These are phyloP conservation scores for Populus deltoides DNA, from an alignment of 345 rosid genomes.

Conservation along the genomic window DNA sequence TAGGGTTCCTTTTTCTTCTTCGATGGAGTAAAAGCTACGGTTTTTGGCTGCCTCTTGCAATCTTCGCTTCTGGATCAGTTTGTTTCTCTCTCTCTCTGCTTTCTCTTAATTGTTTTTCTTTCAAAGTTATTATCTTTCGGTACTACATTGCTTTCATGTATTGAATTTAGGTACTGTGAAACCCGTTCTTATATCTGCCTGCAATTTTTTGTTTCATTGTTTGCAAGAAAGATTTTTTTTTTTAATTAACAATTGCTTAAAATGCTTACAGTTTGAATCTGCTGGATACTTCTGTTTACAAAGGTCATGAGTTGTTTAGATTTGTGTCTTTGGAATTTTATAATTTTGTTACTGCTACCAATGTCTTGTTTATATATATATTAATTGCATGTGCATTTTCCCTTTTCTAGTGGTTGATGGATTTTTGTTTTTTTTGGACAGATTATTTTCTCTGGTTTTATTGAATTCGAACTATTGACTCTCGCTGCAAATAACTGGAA, in stretches of 20 bases:
- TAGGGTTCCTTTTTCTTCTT: not conserved
- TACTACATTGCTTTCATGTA: not conserved
- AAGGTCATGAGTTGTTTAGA: not conserved
- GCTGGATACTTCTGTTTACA: not conserved
- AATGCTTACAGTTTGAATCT: not conserved
- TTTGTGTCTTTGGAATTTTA: not conserved
- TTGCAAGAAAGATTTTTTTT: not conserved
- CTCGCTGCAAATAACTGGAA: not conserved
- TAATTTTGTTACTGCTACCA: not conserved
- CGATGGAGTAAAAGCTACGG: not conserved
- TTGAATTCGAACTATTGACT: not conserved
- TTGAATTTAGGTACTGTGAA: not conserved
- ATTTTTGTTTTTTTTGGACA: not conserved
- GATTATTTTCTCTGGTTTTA: not conserved
- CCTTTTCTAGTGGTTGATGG: not conserved
- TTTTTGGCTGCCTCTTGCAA: not conserved
- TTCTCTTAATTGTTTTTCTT: not conserved
- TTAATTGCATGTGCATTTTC: not conserved
- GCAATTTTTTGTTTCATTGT: not conserved
- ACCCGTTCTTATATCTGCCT: not conserved
- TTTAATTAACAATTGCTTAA: not conserved
- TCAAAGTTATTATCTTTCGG: not conserved
- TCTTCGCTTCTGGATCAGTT: conserved; percentile 3
- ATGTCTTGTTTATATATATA: not conserved
- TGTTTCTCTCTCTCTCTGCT: not conserved